phyloP scores from a whole-genome alignment of 139 green algal genomes.

The Eudorina sp. region DNA sequence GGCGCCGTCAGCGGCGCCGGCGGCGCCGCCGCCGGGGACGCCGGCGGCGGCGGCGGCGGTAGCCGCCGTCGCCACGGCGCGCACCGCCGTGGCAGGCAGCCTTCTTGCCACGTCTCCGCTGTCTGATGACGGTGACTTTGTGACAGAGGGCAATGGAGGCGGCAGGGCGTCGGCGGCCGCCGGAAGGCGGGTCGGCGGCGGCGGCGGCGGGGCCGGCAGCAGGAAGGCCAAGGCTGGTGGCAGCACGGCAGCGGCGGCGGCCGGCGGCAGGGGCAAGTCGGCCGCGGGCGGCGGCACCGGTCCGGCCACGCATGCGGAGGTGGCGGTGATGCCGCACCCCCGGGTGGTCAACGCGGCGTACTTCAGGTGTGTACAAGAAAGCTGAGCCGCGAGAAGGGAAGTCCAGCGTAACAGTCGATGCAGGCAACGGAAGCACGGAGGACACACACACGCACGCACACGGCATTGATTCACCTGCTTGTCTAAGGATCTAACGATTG shows the following conservation, averaged over 20 bases:
- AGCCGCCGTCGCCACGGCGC: slow-evolving; percentile 2
- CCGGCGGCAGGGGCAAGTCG: slow-evolving; percentile 9
- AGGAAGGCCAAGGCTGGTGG: background rate
- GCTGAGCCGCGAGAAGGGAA: too few relatives aligned
- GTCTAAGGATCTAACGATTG: too few relatives aligned
- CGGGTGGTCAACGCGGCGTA: slow-evolving; percentile 88
- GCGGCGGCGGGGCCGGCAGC: slow-evolving; percentile 12
- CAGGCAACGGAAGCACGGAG: too few relatives aligned
- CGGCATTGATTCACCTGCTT: too few relatives aligned
- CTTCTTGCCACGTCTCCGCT: background rate
- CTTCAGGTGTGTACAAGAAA: slow-evolving; percentile 70
- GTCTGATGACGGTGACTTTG: background rate
- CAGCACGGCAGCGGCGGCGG: background rate
- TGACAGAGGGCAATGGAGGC: background rate
- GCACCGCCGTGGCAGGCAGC: background rate
- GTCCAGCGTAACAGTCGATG: too few relatives aligned
- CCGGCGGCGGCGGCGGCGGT: background rate
- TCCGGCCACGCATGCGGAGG: background rate
- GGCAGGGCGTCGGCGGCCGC: background rate
- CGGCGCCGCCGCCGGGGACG: background rate
- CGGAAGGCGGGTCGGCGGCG: background rate
- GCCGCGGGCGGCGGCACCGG: slow-evolving; percentile 9
- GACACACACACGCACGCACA: too few relatives aligned
- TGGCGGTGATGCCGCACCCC: slow-evolving; percentile 62
- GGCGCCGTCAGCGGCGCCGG: background rate